Evolutionary conservation across 345 rosid genomes (phyloP), one percentile per base, ranked within the genome.

Genomic region (Salix dunnii): DNA sequence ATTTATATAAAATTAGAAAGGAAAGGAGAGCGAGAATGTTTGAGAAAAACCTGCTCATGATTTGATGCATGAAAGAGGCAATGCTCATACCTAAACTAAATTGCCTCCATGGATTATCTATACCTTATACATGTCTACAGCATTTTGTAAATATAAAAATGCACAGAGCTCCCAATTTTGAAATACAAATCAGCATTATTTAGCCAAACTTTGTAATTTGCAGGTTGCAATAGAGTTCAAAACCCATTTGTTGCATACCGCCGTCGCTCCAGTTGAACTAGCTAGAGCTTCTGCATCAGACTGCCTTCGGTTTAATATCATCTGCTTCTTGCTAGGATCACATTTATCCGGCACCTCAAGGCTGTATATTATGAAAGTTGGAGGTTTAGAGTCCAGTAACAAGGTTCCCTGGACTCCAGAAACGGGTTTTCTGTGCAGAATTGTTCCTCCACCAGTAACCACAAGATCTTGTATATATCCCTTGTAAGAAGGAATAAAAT

Each of bases 191-290:
- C 16, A 46, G n/a, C 25, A 64, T 68, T 69, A 55, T 77, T 76
- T 70, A 6, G 63, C 75, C 74, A 76, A 36, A 74, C 25, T 18
- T 78, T 67, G 94, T 82, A 89, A 74, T 80, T 86, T 87, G 88
- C 86, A 85, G 43, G 90, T 90, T 70, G 98, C 96, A 75, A 96
- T 86, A 72, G 91, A 93, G 76, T 90, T 87, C 84, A 93, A 81
- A 83, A 93, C 83, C 99, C 99, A 96, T 33, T 84, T 80, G 78
- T 89, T 93, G 88, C 89, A 92, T 55, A 87, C 89, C 38, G 87
- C 91, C 85, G 84, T 92, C 42, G 95, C 89, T 82, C 81, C 88
- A 36, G 88, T 80, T 68, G 90, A 81, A 75, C 78, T 84, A 0
- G 97, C 97, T 67, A 96, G 82, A 25, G 84, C 87, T 78, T 89